Evolutionary conservation across 345 rosid genomes (phyloP).

Genomic region (Boechera stricta): DNA sequence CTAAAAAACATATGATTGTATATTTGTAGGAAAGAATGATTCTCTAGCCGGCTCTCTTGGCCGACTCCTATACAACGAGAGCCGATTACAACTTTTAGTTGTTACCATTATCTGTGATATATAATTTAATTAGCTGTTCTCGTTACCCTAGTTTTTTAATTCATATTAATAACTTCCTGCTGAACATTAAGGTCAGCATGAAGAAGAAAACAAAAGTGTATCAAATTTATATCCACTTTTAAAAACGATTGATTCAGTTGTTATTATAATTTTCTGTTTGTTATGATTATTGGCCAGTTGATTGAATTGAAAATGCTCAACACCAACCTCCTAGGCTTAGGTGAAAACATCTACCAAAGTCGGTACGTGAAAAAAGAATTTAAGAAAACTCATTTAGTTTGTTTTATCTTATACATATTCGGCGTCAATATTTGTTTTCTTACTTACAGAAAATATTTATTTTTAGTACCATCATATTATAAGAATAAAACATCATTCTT

Average conservation of each 20-base stretch:
- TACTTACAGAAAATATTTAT: background rate
- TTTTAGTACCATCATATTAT: background rate
- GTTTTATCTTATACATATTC: background rate
- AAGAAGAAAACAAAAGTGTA: slow-evolving; percentile 11
- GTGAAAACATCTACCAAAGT: slow-evolving; percentile 29
- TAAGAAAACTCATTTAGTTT: slow-evolving; percentile 1
- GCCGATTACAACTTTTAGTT: slow-evolving; percentile 24
- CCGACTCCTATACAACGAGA: slow-evolving; percentile 31
- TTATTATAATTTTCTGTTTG: background rate
- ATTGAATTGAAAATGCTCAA: slow-evolving; percentile 18
- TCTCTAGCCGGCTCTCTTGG: slow-evolving; percentile 34
- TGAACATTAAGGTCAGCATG: slow-evolving; percentile 27
- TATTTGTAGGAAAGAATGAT: slow-evolving; percentile 9
- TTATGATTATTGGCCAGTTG: background rate
- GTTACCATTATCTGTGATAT: slow-evolving; percentile 18
- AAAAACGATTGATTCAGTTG: background rate
- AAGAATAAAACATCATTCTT: background rate
- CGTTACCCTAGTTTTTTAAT: background rate
- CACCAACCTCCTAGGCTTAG: slow-evolving; percentile 33
- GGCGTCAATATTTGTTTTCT: background rate
- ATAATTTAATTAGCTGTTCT: background rate
- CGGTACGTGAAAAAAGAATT: slow-evolving; percentile 1
- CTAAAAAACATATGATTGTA: slow-evolving; percentile 8
- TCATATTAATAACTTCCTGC: background rate
- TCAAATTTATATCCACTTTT: background rate